Conservation (phyloP, 2,329 filamentous ascomycete genomes). For the Rosellinia necatrix region DNA sequence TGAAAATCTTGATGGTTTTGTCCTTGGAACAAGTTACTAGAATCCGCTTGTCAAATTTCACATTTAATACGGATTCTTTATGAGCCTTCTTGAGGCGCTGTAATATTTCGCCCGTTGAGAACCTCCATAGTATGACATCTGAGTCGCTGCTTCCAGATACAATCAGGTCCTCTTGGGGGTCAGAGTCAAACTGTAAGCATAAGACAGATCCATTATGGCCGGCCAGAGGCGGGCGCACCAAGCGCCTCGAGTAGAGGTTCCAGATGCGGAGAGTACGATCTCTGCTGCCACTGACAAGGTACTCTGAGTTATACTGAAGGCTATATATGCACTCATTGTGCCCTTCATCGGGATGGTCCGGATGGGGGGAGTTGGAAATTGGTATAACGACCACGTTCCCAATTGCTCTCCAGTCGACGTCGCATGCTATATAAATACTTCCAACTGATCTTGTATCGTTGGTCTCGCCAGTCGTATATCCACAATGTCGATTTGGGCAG, state of each 20-base stretch:
- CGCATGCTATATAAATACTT: conserved; percentile 91
- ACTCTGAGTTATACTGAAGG: conserved; percentile 84
- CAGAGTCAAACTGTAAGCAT: conserved; percentile 92
- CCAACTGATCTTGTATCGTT: conserved; percentile 78
- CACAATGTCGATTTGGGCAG: conserved; percentile 54
- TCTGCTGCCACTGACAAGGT: conserved; percentile 89
- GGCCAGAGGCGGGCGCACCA: conserved; percentile 72
- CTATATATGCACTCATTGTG: conserved; percentile 95
- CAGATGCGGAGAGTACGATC: conserved; percentile 88
- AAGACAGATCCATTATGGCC: conserved; percentile 88
- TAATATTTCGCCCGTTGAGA: conserved; percentile 84
- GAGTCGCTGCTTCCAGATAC: conserved; percentile 94
- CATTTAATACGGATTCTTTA: conserved; percentile 87
- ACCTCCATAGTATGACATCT: conserved; percentile 87
- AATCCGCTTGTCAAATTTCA: conserved; percentile 88
- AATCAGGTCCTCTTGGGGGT: conserved; percentile 86
- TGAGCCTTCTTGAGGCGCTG: conserved; percentile 80
- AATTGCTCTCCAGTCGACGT: conserved; percentile 83
- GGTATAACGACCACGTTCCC: conserved; percentile 78
- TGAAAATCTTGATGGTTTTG: conserved; percentile 96
- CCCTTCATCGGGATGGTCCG: conserved; percentile 76
- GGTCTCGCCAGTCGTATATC: conserved; percentile 54
- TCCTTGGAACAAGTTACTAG: conserved; percentile 98
- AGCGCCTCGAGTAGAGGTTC: conserved; percentile 80
- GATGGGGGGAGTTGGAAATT: conserved; percentile 93